Evolutionary conservation across 2,329 filamentous ascomycete species (phyloP).

Genomic region (Aspergillaceae sp.): DNA sequence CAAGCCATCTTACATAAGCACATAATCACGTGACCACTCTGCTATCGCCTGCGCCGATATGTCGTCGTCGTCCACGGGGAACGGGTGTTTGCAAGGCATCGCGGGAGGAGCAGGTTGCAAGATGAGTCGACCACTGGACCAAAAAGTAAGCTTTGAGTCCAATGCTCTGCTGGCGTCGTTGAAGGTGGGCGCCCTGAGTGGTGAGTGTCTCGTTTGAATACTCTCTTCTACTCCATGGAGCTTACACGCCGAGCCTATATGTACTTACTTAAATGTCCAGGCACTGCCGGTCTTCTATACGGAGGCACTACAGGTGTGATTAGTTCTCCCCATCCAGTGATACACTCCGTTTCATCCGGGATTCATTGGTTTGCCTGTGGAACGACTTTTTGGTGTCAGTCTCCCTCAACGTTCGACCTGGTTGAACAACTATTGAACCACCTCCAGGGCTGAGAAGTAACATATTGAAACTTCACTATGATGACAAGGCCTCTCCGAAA

Average conservation of each 20-base stretch:
- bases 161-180: slow-evolving; percentile 36
- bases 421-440: slow-evolving; percentile 36
- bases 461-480: slow-evolving; percentile 40
- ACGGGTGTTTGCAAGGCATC: background rate
- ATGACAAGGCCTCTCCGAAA: slow-evolving; percentile 45
- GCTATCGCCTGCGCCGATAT: no score
- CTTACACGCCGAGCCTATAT: background rate
- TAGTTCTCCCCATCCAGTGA: slow-evolving; percentile 53
- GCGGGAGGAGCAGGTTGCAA: slow-evolving; percentile 7
- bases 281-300: slow-evolving; percentile 49
- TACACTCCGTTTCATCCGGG: slow-evolving; percentile 65
- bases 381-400: slow-evolving; percentile 64
- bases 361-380: slow-evolving; percentile 76
- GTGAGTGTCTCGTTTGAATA: slow-evolving; percentile 34
- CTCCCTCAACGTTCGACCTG: background rate
- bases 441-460: slow-evolving; percentile 36
- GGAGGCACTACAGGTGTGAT: slow-evolving; percentile 65
- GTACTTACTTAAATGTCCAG: slow-evolving; percentile 6
- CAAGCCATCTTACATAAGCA: no score
- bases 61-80: background rate
- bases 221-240: no score
- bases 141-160: slow-evolving; percentile 10
- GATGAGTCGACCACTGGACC: slow-evolving; percentile 18
- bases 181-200: slow-evolving; percentile 52
- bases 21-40: no score